Percentiles rank a stretch among this genome's conserved stretches.
phyloP scores from a whole-genome alignment of 108 stramenopile genomes.

The Cyclotella atomus region DNA sequence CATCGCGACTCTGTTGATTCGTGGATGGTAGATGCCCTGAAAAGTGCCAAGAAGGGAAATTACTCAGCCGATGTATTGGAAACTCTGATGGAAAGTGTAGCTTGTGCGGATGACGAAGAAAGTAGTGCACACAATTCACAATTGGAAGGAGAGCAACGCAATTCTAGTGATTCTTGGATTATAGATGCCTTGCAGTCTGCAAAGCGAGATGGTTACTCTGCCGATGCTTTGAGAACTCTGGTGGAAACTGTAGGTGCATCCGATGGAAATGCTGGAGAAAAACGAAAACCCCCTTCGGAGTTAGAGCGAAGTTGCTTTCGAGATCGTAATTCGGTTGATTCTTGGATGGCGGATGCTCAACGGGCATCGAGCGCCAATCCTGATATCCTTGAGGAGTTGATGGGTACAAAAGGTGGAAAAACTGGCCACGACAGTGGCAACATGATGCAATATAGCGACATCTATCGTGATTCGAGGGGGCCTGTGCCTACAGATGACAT shows the following conservation, averaged over 20 bases:
- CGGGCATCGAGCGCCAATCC: background rate
- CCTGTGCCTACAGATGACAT: background rate
- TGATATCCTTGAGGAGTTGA: background rate
- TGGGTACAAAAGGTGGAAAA: background rate
- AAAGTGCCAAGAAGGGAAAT: background rate
- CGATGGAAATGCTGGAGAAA: background rate
- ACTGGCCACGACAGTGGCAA: background rate
- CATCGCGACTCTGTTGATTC: conserved; percentile 1
- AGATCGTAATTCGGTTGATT: background rate
- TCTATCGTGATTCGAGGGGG: background rate
- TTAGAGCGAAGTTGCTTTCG: background rate
- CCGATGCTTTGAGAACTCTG: background rate
- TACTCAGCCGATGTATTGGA: background rate
- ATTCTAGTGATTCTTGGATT: background rate
- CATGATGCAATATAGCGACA: background rate
- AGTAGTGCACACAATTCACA: background rate
- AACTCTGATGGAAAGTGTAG: background rate
- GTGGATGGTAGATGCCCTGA: background rate
- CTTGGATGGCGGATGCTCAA: conserved; percentile 1
- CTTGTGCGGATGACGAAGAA: background rate
- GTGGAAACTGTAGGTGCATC: background rate
- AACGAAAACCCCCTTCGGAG: background rate
- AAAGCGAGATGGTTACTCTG: background rate
- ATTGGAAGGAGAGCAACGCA: background rate
- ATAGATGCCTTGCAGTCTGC: background rate